Percentiles rank a stretch among this genome's conserved stretches.
Conservation (phyloP, 164 flowering plant species). For the Vitis cinerea region DNA sequence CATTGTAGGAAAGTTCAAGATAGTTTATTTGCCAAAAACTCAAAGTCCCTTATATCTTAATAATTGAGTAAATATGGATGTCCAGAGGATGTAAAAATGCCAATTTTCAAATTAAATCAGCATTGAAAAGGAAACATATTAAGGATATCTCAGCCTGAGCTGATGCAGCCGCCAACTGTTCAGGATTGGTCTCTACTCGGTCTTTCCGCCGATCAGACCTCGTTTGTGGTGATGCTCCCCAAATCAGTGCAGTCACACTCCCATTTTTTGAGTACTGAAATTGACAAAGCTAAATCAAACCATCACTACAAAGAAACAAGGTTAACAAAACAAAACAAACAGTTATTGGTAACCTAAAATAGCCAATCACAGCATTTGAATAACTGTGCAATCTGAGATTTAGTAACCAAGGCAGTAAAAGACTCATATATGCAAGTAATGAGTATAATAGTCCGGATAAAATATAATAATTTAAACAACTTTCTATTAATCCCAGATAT, state of each 20-base stretch:
- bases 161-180: slow-evolving; percentile 98
- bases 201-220: slow-evolving; percentile 93
- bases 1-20: background rate
- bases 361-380: too few relatives aligned
- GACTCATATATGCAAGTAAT: too few relatives aligned
- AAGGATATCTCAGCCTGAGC: slow-evolving; percentile 98
- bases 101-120: background rate
- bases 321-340: background rate
- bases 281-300: slow-evolving; percentile 7
- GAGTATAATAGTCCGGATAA: too few relatives aligned
- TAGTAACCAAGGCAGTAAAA: too few relatives aligned
- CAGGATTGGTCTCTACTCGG: slow-evolving; percentile 98
- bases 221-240: slow-evolving; percentile 99
- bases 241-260: slow-evolving; percentile 75
- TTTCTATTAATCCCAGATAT: too few relatives aligned
- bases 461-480: too few relatives aligned
- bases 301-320: background rate
- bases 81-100: background rate
- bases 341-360: too few relatives aligned
- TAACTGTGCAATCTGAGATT: too few relatives aligned
- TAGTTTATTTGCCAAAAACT: background rate
- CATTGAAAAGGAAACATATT: background rate
- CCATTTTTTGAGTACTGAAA: slow-evolving; percentile 68
- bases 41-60: background rate
- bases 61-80: background rate